Base-by-base conservation (phyloP, 2,329 filamentous ascomycete genomes). In the Sclerotinia spermophila region DNA sequence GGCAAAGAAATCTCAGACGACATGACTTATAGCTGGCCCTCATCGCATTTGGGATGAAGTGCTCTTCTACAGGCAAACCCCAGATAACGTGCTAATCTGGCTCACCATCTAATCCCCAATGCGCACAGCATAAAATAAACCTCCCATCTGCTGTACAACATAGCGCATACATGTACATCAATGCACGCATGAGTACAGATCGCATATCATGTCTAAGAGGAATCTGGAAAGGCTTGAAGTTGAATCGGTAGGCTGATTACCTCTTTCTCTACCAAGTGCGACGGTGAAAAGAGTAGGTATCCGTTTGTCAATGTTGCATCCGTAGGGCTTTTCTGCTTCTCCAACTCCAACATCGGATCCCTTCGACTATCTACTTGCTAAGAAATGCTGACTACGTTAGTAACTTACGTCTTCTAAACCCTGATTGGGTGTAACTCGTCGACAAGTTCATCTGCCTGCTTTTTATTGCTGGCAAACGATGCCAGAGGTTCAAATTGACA, bases 301-400 rank as follows among this genome's bases (percentile, higher is more conserved):
- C 68, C 68, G 68, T 69, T 64, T 69, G 68, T 69, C 68, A 69
- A 69, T 69, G 68, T 69, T 65, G 68, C 60, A 69, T 65, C 68
- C 68, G 68, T 7, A 66, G 60, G 48, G 45, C 48, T 58, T 44
- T 30, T 53, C 62, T 65, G 45, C 45, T 40, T 30, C 45, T 30
- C n/a, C 33, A 40, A 64, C 45, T 30, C 11, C 24, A 35, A 44
- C 40, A 35, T 15, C 44, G 6, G 24, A 51, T 30, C 44, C 15
- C n/a, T 51, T 21, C 53, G 53, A 30, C 33, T 19, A 21, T 21
- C 44, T 38, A 21, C 19, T 13, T 10, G 5, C 38, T 40, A 15
- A 38, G 33, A n/a, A 40, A 27, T 51, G 15, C 24, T 65, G 21
- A 65, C 21, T 40, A 45, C 38, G 8, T 24, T 19, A 30, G 35